Conservation (phyloP, 148 eudicot genomes). For the Beta vulgaris region DNA sequence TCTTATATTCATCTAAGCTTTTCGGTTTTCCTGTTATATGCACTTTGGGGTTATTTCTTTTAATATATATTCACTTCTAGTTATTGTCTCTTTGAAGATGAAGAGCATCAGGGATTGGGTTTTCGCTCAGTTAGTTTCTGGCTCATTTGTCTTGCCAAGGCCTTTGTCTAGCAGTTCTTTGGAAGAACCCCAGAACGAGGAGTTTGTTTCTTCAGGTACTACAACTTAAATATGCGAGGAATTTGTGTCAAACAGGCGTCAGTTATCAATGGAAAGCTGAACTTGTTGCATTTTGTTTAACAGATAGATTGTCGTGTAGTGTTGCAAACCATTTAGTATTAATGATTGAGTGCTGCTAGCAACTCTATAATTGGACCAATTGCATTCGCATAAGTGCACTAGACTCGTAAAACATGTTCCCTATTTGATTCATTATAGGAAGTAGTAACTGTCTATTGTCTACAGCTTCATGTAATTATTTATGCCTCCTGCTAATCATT, state of each 20-base stretch:
- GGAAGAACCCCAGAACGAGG: slow-evolving; percentile 43
- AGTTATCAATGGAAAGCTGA: neutral
- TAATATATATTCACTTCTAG: neutral
- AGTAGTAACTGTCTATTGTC: no score
- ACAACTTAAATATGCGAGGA: neutral
- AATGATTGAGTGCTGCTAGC: neutral
- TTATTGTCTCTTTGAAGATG: slow-evolving; percentile 41
- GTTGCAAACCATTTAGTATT: neutral
- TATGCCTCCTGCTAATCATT: neutral
- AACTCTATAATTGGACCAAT: neutral
- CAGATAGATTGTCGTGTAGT: neutral
- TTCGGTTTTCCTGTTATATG: slow-evolving; percentile 1
- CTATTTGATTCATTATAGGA: neutral
- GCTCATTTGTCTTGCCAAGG: slow-evolving; percentile 57
- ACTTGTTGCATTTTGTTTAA: neutral
- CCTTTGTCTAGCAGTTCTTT: slow-evolving; percentile 54
- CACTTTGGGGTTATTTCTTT: neutral
- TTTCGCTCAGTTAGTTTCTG: slow-evolving; percentile 75
- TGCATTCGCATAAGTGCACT: neutral
- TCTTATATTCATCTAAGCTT: neutral
- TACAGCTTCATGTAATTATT: neutral
- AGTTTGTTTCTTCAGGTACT: slow-evolving; percentile 52
- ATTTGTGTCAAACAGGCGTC: neutral
- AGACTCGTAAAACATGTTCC: neutral
- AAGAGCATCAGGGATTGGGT: slow-evolving; percentile 96